Evolutionary conservation across 2,329 filamentous ascomycete genomes (phyloP).

Genomic region (Sporothrix phasma): DNA sequence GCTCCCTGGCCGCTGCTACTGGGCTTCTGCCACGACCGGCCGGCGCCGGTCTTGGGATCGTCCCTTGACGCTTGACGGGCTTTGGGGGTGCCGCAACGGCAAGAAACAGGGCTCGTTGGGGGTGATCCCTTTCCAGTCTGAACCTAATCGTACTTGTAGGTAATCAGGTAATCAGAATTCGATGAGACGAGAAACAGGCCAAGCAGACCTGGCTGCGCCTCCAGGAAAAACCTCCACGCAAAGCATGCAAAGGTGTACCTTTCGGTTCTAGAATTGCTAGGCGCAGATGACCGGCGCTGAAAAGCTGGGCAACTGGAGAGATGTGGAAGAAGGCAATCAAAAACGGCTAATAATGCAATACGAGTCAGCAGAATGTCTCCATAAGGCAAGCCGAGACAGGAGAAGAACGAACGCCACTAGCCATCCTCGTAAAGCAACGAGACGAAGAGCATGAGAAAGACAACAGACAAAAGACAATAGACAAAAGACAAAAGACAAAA

Average conservation of each 20-base stretch:
- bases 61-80: neutral
- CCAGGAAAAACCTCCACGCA: neutral
- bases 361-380: too few relatives aligned
- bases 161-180: too few relatives aligned
- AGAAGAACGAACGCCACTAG: neutral
- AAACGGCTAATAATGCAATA: neutral
- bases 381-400: neutral
- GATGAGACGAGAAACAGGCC: too few relatives aligned
- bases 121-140: too few relatives aligned
- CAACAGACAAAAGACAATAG: neutral
- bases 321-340: neutral
- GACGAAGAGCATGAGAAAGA: neutral
- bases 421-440: neutral
- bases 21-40: too few relatives aligned
- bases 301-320: neutral
- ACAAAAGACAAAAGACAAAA: neutral
- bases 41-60: neutral
- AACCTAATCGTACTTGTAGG: too few relatives aligned
- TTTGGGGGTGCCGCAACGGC: too few relatives aligned
- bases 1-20: neutral
- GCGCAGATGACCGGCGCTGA: neutral
- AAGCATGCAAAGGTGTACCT: neutral
- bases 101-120: too few relatives aligned
- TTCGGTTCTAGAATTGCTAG: neutral
- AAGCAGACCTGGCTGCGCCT: neutral